Conservation (phyloP, 192 early-diverging fungal genomes). For the Thoreauomyces humboldtii region DNA sequence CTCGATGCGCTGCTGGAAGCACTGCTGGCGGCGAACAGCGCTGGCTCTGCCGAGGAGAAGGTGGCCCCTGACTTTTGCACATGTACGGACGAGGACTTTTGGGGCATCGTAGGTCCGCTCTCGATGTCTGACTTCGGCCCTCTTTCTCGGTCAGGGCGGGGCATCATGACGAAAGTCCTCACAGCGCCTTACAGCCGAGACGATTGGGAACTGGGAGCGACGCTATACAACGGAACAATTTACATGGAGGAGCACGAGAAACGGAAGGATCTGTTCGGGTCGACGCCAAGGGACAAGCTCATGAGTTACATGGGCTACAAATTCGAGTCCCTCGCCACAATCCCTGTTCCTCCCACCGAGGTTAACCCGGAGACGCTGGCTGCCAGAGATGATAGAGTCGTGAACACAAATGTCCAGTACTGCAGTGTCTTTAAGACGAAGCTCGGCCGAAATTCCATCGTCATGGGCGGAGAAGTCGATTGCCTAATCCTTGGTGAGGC, state of each 20-base stretch:
- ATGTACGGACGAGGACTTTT: constrained; percentile 19
- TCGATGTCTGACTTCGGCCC: constrained; percentile 9
- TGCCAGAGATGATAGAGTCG: constrained; percentile 39
- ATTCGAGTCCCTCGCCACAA: constrained; percentile 77
- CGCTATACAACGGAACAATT: constrained; percentile 64
- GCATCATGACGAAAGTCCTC: constrained; percentile 86
- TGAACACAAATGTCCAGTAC: constrained; percentile 86
- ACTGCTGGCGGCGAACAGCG: constrained; percentile 18
- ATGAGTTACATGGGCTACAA: constrained; percentile 88
- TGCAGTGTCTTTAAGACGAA: constrained; percentile 81
- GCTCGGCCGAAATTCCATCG: constrained; percentile 62
- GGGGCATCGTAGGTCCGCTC: background rate
- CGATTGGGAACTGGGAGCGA: constrained; percentile 79
- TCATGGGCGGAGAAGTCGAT: constrained; percentile 93
- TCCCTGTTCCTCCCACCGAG: constrained; percentile 53
- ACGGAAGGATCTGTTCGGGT: constrained; percentile 36
- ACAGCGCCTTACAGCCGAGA: constrained; percentile 80
- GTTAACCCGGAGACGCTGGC: constrained; percentile 38
- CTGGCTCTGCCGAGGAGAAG: background rate
- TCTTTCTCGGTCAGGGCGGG: constrained; percentile 85
- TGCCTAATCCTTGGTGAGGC: constrained; percentile 59
- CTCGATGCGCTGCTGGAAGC: constrained; percentile 75
- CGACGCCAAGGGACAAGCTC: constrained; percentile 54
- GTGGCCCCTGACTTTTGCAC: constrained; percentile 30
- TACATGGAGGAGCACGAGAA: constrained; percentile 67